Percentiles rank a stretch among this genome's conserved stretches.
phyloP scores from a whole-genome alignment of 352 stramenopile genomes.

The Globisporangium ultimum region DNA sequence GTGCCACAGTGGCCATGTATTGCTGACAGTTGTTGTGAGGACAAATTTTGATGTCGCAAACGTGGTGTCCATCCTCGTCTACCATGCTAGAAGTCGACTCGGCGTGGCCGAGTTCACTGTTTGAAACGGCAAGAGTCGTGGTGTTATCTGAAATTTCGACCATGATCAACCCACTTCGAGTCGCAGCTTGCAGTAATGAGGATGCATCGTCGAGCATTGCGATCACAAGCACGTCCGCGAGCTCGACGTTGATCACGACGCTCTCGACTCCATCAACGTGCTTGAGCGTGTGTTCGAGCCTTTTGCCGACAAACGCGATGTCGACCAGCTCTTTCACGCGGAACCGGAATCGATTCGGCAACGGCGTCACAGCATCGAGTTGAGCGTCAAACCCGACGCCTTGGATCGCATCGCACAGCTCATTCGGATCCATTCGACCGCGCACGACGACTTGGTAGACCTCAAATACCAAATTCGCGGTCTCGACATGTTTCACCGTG shows the following conservation, averaged over 20 bases:
- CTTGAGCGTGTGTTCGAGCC: constrained; percentile 18
- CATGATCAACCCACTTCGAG: constrained; percentile 41
- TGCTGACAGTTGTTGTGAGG: constrained; percentile 64
- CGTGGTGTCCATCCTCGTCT: constrained; percentile 28
- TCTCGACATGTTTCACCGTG: constrained; percentile 40
- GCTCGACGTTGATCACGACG: constrained; percentile 50
- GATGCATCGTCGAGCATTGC: constrained; percentile 43
- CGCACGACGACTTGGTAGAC: constrained; percentile 51
- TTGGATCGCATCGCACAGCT: constrained; percentile 37
- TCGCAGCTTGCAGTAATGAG: constrained; percentile 33
- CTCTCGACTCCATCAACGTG: constrained; percentile 68
- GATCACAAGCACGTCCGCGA: constrained; percentile 53
- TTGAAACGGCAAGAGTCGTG: background rate
- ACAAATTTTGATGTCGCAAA: constrained; percentile 63
- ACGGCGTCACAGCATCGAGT: constrained; percentile 30
- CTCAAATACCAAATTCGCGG: constrained; percentile 54
- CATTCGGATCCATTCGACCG: constrained; percentile 36
- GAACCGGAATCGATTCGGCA: constrained; percentile 55
- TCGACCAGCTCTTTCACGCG: constrained; percentile 23
- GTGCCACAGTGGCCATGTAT: constrained; percentile 75
- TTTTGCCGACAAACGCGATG: constrained; percentile 10
- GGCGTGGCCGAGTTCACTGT: background rate
- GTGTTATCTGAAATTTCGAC: constrained; percentile 37
- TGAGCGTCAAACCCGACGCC: constrained; percentile 62
- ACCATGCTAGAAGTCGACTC: background rate